Evolutionary conservation across 2,329 filamentous ascomycete genomes (phyloP).

Genomic region (Bipolaris zeicola): DNA sequence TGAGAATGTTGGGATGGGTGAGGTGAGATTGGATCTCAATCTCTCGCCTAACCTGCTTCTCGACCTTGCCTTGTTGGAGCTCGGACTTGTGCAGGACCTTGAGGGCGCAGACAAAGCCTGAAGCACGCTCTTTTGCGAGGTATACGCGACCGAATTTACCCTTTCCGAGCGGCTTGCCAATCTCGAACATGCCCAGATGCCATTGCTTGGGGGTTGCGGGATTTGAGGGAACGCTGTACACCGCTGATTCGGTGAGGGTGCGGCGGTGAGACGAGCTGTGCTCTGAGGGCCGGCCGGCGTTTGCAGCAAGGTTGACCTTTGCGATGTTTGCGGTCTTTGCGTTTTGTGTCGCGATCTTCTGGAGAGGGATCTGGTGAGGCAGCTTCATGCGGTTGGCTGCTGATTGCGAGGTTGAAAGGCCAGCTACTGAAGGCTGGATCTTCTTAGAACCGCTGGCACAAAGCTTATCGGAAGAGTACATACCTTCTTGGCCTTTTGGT

Average conservation of each 20-base stretch:
- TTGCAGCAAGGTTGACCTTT: slow-evolving; percentile 67
- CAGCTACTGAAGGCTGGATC: slow-evolving; percentile 54
- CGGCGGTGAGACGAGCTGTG: slow-evolving; percentile 46
- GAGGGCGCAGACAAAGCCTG: slow-evolving; percentile 82
- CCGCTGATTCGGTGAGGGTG: slow-evolving; percentile 56
- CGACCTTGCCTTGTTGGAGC: slow-evolving; percentile 77
- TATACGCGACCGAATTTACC: slow-evolving; percentile 89
- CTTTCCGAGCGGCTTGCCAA: slow-evolving; percentile 82
- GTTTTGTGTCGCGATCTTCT: slow-evolving; percentile 85
- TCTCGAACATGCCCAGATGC: slow-evolving; percentile 94
- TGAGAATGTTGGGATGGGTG: slow-evolving; percentile 82
- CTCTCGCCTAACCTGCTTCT: slow-evolving; percentile 85
- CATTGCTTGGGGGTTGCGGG: slow-evolving; percentile 59
- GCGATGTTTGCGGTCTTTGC: slow-evolving; percentile 59
- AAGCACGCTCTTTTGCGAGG: slow-evolving; percentile 77
- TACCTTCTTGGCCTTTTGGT: slow-evolving; percentile 87
- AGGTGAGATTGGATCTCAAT: slow-evolving; percentile 91
- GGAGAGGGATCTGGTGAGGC: slow-evolving; percentile 73
- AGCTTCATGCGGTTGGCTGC: slow-evolving; percentile 69
- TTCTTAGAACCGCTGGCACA: slow-evolving; percentile 24
- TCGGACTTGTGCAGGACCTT: slow-evolving; percentile 88
- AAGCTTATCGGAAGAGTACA: slow-evolving; percentile 9
- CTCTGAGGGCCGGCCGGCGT: slow-evolving; percentile 54
- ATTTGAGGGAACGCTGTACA: slow-evolving; percentile 44
- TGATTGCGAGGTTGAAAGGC: slow-evolving; percentile 51